These are phyloP conservation scores for Dioscorea cayenensis DNA, from an alignment of 116 monocot genomes.

Conservation along the genomic window DNA sequence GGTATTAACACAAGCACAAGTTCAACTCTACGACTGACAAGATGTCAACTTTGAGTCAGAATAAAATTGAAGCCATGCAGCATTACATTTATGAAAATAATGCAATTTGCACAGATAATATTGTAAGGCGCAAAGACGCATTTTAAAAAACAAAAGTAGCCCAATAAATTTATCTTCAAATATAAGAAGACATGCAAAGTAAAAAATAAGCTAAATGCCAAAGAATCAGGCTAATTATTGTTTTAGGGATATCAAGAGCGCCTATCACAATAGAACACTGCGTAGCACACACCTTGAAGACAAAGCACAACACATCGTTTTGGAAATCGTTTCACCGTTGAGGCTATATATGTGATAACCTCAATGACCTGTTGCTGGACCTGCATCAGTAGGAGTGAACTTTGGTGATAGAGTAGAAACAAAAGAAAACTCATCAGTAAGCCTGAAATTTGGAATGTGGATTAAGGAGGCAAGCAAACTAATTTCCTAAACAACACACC, in stretches of 20 bases:
- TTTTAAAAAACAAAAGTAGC: too few relatives aligned
- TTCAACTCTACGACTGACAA: too few relatives aligned
- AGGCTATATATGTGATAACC: conserved; percentile 74
- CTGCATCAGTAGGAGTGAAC: conserved; percentile 19
- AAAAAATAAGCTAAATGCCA: background rate
- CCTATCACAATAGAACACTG: background rate
- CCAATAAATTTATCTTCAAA: background rate
- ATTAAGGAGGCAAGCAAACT: too few relatives aligned
- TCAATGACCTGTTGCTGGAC: conserved; percentile 98
- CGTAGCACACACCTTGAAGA: conserved; percentile 44
- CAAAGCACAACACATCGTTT: conserved; percentile 94
- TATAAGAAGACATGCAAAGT: background rate
- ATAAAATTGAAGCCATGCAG: background rate
- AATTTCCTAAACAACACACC: too few relatives aligned
- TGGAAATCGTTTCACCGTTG: conserved; percentile 74
- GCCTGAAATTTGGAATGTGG: too few relatives aligned
- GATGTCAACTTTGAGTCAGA: too few relatives aligned
- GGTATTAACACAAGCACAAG: background rate
- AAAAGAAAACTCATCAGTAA: background rate
- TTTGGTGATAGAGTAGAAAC: background rate
- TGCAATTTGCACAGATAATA: background rate
- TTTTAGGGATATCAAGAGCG: background rate
- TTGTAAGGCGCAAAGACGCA: too few relatives aligned
- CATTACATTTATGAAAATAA: background rate
- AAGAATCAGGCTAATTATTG: background rate